Conservation (phyloP, 2,329 filamentous ascomycete genomes). For the Emericellopsis cladophorae region DNA sequence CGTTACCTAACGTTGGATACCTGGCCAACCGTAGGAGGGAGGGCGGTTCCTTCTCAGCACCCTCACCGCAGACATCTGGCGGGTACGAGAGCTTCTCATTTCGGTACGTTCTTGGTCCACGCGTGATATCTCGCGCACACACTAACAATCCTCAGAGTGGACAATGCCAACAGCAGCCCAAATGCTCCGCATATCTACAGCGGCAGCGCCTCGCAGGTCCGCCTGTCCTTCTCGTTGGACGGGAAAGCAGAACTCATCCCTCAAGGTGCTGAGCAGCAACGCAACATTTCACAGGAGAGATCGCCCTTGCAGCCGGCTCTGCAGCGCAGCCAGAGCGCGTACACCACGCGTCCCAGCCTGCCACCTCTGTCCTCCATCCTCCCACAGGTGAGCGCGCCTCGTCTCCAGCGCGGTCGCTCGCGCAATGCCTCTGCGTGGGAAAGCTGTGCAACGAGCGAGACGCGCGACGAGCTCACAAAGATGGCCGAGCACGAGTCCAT, state of each 20-base stretch:
- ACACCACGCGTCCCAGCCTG: constrained; percentile 23
- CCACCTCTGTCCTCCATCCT: constrained; percentile 42
- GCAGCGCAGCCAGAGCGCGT: constrained; percentile 59
- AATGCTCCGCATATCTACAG: constrained; percentile 6
- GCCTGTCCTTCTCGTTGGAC: constrained; percentile 74
- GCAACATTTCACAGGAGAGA: no score
- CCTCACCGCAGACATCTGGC: not conserved
- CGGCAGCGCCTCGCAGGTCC: constrained; percentile 31
- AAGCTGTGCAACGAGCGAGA: constrained; percentile 73
- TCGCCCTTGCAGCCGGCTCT: constrained; percentile 19
- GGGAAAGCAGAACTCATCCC: constrained; percentile 75
- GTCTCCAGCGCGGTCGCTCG: constrained; percentile 51
- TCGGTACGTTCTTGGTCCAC: no score
- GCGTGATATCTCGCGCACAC: no score
- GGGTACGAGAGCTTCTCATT: not conserved
- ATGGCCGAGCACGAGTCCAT: constrained; percentile 70
- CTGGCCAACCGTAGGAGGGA: not conserved
- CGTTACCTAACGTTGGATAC: not conserved
- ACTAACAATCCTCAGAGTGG: not conserved
- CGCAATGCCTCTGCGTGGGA: constrained; percentile 86
- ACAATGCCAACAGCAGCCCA: not conserved
- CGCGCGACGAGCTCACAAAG: constrained; percentile 65
- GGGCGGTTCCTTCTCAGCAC: not conserved
- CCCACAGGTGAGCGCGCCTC: constrained; percentile 20
- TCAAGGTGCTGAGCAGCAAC: constrained; percentile 31